These are phyloP conservation scores for Penicillium sp. DNA, from an alignment of 2,329 filamentous ascomycete genomes.

Conservation along the genomic window DNA sequence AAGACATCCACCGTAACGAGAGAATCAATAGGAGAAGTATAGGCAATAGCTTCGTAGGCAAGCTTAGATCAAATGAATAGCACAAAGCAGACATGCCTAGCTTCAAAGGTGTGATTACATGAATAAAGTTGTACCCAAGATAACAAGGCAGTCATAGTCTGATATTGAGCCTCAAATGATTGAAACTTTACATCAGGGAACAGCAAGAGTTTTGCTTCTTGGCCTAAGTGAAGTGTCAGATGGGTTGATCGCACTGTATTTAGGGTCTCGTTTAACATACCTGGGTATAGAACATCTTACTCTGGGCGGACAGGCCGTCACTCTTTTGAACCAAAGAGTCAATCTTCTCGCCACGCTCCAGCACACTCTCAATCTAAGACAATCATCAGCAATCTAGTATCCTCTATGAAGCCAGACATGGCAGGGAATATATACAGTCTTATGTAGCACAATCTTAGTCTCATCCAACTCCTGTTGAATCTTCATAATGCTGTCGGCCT, in stretches of 20 bases:
- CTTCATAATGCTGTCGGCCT: slow-evolving; percentile 90
- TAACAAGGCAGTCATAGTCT: background rate
- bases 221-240: slow-evolving; percentile 54
- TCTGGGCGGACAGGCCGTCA: slow-evolving; percentile 83
- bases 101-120: slow-evolving; percentile 16
- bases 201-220: slow-evolving; percentile 83
- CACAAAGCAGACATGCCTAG: slow-evolving; percentile 7
- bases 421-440: slow-evolving; percentile 71
- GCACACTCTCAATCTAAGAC: slow-evolving; percentile 36
- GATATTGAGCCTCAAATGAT: background rate
- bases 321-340: slow-evolving; percentile 92
- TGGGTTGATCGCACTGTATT: background rate
- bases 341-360: slow-evolving; percentile 95
- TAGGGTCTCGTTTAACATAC: slow-evolving; percentile 39
- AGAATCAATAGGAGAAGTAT: background rate
- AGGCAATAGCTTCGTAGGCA: slow-evolving; percentile 1
- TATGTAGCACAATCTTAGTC: slow-evolving; percentile 95
- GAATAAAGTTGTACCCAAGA: slow-evolving; percentile 10
- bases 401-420: background rate
- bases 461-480: slow-evolving; percentile 97
- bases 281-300: slow-evolving; percentile 94
- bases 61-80: slow-evolving; percentile 4
- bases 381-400: slow-evolving; percentile 42
- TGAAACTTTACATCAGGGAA: slow-evolving; percentile 57
- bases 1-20: slow-evolving; percentile 1